A percentile compares a stretch with the other conserved stretches of the same genome.
Evolutionary conservation across 148 eudicot genomes (phyloP).

Genomic region (Camellia lanceoleosa): DNA sequence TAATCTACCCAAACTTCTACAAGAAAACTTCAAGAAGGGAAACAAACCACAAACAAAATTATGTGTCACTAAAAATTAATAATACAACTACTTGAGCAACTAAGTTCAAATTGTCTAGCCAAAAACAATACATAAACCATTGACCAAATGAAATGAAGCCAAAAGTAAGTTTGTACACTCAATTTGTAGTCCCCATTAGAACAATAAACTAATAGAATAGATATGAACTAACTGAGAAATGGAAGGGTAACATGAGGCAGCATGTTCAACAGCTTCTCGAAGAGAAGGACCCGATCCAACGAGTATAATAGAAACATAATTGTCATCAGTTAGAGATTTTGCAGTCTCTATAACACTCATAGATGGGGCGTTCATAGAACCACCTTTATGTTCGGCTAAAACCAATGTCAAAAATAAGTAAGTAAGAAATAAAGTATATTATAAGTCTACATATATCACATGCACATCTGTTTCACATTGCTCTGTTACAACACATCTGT

Average conservation of each 20-base stretch:
- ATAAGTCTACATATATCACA: no score
- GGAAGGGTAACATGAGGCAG: slow-evolving; percentile 79
- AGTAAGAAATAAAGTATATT: no score
- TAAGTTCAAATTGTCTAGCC: no score
- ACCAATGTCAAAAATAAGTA: no score
- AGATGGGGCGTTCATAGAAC: slow-evolving; percentile 56
- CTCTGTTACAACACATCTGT: no score
- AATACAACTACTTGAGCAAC: no score
- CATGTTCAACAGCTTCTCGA: slow-evolving; percentile 79
- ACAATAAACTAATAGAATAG: no score
- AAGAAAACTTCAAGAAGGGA: neutral
- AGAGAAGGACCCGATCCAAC: slow-evolving; percentile 89
- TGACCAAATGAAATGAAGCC: neutral
- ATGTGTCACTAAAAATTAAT: no score
- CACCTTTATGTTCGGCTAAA: slow-evolving; percentile 25
- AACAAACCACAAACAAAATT: neutral
- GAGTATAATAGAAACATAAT: slow-evolving; percentile 15
- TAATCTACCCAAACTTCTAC: neutral
- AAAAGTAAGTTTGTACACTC: neutral
- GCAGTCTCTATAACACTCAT: slow-evolving; percentile 82
- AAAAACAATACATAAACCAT: neutral
- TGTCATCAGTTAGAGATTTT: slow-evolving; percentile 55
- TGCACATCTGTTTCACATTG: no score
- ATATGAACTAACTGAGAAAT: no score
- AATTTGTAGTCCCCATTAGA: slow-evolving; percentile 39